Base-by-base conservation (phyloP, 257 asterid species). In the Solanum chilense region DNA sequence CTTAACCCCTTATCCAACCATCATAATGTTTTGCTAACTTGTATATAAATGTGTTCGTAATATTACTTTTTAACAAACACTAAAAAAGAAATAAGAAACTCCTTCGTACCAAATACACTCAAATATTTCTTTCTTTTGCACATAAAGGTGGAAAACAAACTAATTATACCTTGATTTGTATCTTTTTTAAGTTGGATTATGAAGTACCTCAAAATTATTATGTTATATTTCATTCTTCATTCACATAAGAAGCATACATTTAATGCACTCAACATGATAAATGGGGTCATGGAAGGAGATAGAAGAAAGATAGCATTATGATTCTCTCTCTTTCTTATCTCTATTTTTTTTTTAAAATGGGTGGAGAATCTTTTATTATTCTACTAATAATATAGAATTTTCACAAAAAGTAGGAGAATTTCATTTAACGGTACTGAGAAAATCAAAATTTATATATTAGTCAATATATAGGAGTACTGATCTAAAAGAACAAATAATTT, bases 261-360 rank as follows among this genome's bases (percentile, higher is more conserved):
- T 7, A 6, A 56, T 56, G 64, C 64, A 18, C 66, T 20, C 66
- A 58, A 58, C 25, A 58, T 58, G 66, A 58, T 20, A 58, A 58
- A 58, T 58, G 66, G n/a, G 64, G n/a, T 20, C 66, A 58, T 0
- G 12, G 10, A 20, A 58, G 10, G 66, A 58, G 66, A 18, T 3
- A 58, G 25, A 20, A 58, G 21, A 58, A 58, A 20, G 66, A 58
- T 20, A 12, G 9, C 25, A 58, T 58, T 20, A 8, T 58, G 25
- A 58, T 58, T 64, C 33, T 12, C 25, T 64, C 7, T 64, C 29
- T 64, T n/a, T 31, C 44, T 31, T 16, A 16, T 33, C 77, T 64
- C 16, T 12, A 5, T n/a, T 42, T 8, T 0, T 12, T 11, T n/a
- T 42, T 8, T 0, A 0, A 8, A 71, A 33, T 71, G 78, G 4